phyloP scores from a whole-genome alignment of 2,329 filamentous ascomycete species.

The Podosphaera xanthii region DNA sequence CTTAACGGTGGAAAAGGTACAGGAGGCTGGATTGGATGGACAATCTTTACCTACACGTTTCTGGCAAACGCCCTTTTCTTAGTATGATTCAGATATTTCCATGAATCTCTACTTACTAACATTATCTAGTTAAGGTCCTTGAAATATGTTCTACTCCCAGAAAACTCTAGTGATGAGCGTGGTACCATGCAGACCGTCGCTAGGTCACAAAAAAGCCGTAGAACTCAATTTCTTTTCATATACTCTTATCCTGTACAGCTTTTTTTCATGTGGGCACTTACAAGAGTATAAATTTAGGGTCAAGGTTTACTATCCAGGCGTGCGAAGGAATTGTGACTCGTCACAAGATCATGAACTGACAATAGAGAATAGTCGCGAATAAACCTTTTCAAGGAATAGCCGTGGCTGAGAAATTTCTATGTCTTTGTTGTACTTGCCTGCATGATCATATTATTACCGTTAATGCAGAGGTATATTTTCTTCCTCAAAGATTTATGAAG shows the following conservation, averaged over 20 bases:
- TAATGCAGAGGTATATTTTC: too few relatives aligned
- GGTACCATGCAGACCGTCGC: slow-evolving; percentile 47
- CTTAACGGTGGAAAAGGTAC: slow-evolving; percentile 60
- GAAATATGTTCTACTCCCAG: slow-evolving; percentile 85
- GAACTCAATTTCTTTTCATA: slow-evolving; percentile 79
- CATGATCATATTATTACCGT: too few relatives aligned
- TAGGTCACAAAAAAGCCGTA: slow-evolving; percentile 62
- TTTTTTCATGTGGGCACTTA: slow-evolving; percentile 76
- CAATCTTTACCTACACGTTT: slow-evolving; percentile 77
- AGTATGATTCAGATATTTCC: slow-evolving; percentile 27
- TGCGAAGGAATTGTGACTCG: not conserved
- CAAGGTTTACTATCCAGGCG: not conserved
- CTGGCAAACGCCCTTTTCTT: slow-evolving; percentile 86
- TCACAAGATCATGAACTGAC: not conserved
- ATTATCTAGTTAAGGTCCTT: slow-evolving; percentile 57
- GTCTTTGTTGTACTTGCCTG: too few relatives aligned
- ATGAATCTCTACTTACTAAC: slow-evolving; percentile 4
- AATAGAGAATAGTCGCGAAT: too few relatives aligned
- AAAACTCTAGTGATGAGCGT: slow-evolving; percentile 42
- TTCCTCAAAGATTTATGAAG: too few relatives aligned
- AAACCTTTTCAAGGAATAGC: too few relatives aligned
- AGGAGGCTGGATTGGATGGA: slow-evolving; percentile 73
- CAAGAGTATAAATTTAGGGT: slow-evolving; percentile 4
- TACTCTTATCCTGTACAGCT: slow-evolving; percentile 92
- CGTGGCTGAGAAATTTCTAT: too few relatives aligned